Evolutionary conservation across 2,329 filamentous ascomycete genomes (phyloP).

Genomic region (Fusarium longipes): DNA sequence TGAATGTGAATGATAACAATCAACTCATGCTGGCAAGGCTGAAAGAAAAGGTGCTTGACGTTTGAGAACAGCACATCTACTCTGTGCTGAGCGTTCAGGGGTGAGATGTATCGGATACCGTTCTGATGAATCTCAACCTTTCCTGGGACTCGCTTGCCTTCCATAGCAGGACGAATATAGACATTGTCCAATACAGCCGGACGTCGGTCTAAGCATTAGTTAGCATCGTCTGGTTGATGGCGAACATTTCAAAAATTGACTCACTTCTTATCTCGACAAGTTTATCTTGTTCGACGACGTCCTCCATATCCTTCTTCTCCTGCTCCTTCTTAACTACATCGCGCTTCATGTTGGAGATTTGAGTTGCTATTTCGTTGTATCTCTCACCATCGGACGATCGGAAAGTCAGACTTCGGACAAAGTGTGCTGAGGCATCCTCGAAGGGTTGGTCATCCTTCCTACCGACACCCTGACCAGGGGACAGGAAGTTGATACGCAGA

Average conservation of each 20-base stretch:
- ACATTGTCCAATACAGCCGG: slow-evolving; percentile 92
- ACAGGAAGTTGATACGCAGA: slow-evolving; percentile 95
- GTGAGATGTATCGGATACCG: slow-evolving; percentile 93
- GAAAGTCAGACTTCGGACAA: slow-evolving; percentile 94
- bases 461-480: slow-evolving; percentile 95
- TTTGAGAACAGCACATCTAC: slow-evolving; percentile 98
- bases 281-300: slow-evolving; percentile 99
- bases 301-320: slow-evolving; percentile 99
- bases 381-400: slow-evolving; percentile 88
- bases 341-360: slow-evolving; percentile 97
- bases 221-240: slow-evolving; percentile 50
- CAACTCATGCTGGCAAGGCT: slow-evolving; percentile 94
- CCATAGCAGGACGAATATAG: slow-evolving; percentile 93
- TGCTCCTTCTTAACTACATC: slow-evolving; percentile 92
- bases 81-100: slow-evolving; percentile 80
- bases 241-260: slow-evolving; percentile 47
- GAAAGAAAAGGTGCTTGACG: slow-evolving; percentile 98
- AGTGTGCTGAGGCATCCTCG: slow-evolving; percentile 94
- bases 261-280: slow-evolving; percentile 91
- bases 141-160: slow-evolving; percentile 95
- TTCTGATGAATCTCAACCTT: slow-evolving; percentile 99
- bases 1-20: slow-evolving; percentile 99
- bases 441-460: slow-evolving; percentile 98
- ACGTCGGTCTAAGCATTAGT: slow-evolving; percentile 77
- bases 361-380: slow-evolving; percentile 89